Evolutionary conservation across 202 grass and related monocot genomes (phyloP).

Genomic region (Setaria viridis): DNA sequence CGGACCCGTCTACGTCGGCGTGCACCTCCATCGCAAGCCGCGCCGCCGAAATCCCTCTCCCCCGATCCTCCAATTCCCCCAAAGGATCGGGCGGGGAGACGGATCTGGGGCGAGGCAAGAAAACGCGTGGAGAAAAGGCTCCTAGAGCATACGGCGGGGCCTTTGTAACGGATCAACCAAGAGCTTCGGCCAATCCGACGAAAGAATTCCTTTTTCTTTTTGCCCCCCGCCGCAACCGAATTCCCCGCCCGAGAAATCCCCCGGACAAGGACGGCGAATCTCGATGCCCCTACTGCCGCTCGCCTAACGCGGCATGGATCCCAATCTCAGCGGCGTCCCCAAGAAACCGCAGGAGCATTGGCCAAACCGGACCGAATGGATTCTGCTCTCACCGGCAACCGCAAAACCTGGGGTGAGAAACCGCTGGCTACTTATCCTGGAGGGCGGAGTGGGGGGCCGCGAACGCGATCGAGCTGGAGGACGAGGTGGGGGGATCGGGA

Average conservation of each 20-base stretch:
- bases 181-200: conserved; percentile 23
- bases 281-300: conserved; percentile 10
- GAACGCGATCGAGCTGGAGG: conserved; percentile 33
- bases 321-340: conserved; percentile 8
- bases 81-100: neutral
- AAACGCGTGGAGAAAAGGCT: conserved; percentile 29
- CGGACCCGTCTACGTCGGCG: conserved; percentile 59
- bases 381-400: neutral
- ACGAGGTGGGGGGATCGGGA: conserved; percentile 35
- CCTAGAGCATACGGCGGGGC: conserved; percentile 2
- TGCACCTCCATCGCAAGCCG: conserved; percentile 53
- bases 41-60: conserved; percentile 16
- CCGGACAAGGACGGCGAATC: conserved; percentile 27
- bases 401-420: conserved; percentile 34
- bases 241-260: conserved; percentile 17
- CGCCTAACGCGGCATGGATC: conserved; percentile 43
- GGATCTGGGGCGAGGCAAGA: conserved; percentile 46
- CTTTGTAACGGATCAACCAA: conserved; percentile 23
- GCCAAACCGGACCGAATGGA: conserved; percentile 29
- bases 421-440: conserved; percentile 33
- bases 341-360: conserved; percentile 42
- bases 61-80: conserved; percentile 13
- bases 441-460: conserved; percentile 22
- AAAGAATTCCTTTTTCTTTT: conserved; percentile 12
- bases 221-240: neutral